These are phyloP conservation scores for Colletotrichum falcatum DNA, from an alignment of 2,329 filamentous ascomycete genomes.

Conservation along the genomic window DNA sequence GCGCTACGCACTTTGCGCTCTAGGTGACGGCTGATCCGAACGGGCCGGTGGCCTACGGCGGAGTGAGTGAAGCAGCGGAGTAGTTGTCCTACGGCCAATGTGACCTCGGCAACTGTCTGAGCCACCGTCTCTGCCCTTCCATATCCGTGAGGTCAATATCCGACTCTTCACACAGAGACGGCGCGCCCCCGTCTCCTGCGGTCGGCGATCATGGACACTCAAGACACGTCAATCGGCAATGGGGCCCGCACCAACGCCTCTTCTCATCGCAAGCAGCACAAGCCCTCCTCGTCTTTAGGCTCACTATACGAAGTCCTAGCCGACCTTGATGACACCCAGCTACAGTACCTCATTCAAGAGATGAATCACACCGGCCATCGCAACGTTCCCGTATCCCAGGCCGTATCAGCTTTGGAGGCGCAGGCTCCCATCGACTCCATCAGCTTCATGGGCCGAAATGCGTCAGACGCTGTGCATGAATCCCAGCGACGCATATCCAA, in stretches of 20 bases:
- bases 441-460: neutral
- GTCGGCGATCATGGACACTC: neutral
- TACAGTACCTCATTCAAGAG: constrained; percentile 41
- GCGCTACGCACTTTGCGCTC: neutral
- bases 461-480: neutral
- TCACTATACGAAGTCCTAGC: constrained; percentile 37
- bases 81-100: neutral
- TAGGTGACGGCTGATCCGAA: neutral
- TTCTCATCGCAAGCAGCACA: constrained; percentile 18
- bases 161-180: neutral
- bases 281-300: constrained; percentile 23
- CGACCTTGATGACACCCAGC: constrained; percentile 38
- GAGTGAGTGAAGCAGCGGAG: neutral
- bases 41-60: neutral
- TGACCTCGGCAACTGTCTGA: neutral
- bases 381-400: constrained; percentile 35
- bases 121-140: neutral
- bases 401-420: constrained; percentile 32
- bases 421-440: constrained; percentile 1
- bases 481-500: constrained; percentile 28
- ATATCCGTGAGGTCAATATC: neutral
- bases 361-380: constrained; percentile 40
- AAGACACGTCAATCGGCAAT: neutral
- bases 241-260: neutral
- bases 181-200: neutral